Conservation (phyloP, 163 green algal species). For the Volvox carteri region DNA sequence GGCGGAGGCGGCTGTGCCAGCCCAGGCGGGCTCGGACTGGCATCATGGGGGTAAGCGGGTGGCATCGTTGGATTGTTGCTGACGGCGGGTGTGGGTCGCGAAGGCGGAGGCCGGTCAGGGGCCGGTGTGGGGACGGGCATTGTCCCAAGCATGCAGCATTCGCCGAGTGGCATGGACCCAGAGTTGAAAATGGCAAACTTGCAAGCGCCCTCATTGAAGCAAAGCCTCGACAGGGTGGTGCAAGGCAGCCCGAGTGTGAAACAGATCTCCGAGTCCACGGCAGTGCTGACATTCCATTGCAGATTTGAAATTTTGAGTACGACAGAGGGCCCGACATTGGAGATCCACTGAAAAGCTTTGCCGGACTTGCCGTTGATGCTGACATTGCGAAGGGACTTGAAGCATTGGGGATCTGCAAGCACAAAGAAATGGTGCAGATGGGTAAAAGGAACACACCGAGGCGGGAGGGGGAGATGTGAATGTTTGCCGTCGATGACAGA, state of each 20-base stretch:
- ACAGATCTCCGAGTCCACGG: constrained; percentile 29
- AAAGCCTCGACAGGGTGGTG: neutral
- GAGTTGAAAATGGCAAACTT: constrained; percentile 31
- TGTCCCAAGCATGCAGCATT: neutral
- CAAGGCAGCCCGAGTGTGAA: neutral
- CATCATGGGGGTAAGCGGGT: neutral
- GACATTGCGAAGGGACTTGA: neutral
- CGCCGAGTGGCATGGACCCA: neutral
- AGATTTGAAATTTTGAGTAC: constrained; percentile 15
- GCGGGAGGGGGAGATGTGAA: neutral
- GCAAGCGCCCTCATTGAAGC: neutral
- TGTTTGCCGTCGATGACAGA: neutral
- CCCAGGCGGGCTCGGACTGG: neutral
- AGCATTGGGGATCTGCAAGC: neutral
- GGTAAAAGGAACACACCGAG: too few relatives aligned
- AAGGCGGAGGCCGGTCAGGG: neutral
- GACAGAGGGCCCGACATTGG: neutral
- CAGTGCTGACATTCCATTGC: neutral
- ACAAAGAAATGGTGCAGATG: too few relatives aligned
- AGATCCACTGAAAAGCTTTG: constrained; percentile 33
- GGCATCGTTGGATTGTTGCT: neutral
- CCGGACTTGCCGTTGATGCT: constrained; percentile 17
- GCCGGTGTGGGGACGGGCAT: neutral
- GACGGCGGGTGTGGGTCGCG: neutral
- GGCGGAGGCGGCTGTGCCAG: neutral